These are phyloP conservation scores for Phytopythium boreale DNA, from an alignment of 352 stramenopile species.

Conservation along the genomic window DNA sequence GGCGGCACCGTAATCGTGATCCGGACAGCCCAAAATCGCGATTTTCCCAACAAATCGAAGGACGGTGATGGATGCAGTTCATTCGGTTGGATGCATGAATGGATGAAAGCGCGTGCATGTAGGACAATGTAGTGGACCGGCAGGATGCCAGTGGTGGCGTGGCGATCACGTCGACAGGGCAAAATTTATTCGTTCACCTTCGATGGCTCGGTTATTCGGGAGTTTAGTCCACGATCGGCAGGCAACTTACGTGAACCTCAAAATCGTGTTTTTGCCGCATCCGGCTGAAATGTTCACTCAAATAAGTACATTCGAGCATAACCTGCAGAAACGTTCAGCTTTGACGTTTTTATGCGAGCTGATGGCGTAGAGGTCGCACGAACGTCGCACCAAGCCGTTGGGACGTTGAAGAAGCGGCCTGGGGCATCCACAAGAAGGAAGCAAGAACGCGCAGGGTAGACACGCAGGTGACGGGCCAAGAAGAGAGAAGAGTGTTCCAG, in stretches of 20 bases:
- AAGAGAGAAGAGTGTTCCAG: not conserved
- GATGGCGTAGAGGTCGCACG: not conserved
- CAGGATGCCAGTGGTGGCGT: not conserved
- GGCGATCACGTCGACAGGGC: not conserved
- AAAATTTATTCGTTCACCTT: not conserved
- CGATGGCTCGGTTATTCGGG: not conserved
- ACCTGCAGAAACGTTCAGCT: slow-evolving; percentile 1
- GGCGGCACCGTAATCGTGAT: not conserved
- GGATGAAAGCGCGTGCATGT: not conserved
- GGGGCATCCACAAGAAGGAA: not conserved
- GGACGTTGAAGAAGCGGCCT: slow-evolving; percentile 3
- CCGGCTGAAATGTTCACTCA: not conserved
- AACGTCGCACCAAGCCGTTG: not conserved
- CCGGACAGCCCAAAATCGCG: not conserved
- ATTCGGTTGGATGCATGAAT: not conserved
- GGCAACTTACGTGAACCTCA: not conserved
- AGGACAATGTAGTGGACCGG: not conserved
- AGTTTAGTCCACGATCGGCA: not conserved
- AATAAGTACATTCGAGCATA: not conserved
- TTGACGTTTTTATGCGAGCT: not conserved
- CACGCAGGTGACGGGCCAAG: not conserved
- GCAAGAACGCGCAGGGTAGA: slow-evolving; percentile 1
- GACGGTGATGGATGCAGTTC: not conserved
- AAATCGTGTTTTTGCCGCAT: slow-evolving; percentile 2
- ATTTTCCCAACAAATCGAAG: not conserved